Percentiles rank a stretch among this genome's conserved stretches.
phyloP scores from a whole-genome alignment of 1,284 basidiomycete species.

The Cryptococcus neoformans region DNA sequence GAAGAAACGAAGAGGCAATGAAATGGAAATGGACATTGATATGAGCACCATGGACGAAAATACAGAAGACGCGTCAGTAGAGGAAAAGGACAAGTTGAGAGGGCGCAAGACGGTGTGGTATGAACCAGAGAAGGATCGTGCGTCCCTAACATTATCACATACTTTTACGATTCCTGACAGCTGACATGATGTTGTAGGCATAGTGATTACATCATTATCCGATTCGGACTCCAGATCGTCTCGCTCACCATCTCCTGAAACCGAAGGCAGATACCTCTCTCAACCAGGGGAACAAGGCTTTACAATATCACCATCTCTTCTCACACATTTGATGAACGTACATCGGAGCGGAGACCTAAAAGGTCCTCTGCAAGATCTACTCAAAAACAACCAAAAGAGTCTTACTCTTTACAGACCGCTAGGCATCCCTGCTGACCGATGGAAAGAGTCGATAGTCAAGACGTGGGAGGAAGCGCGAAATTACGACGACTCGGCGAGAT shows the following conservation, averaged over 20 bases:
- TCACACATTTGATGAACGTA: constrained; percentile 41
- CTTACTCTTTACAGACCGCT: constrained; percentile 41
- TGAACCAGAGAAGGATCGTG: constrained; percentile 44
- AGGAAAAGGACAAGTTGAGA: neutral
- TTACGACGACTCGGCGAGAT: constrained; percentile 17
- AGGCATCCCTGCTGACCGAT: constrained; percentile 8
- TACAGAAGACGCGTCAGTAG: constrained; percentile 3
- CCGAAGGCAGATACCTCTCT: constrained; percentile 19
- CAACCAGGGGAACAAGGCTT: constrained; percentile 44
- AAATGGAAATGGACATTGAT: constrained; percentile 31
- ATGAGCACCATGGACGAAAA: constrained; percentile 3
- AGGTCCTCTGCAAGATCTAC: neutral
- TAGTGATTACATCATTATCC: constrained; percentile 39
- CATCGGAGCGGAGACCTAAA: constrained; percentile 22
- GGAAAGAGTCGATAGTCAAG: constrained; percentile 17
- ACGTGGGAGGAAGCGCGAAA: constrained; percentile 15
- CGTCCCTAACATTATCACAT: neutral
- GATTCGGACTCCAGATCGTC: constrained; percentile 24
- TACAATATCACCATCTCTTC: constrained; percentile 42
- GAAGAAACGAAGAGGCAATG: constrained; percentile 4
- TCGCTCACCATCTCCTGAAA: constrained; percentile 20
- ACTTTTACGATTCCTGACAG: neutral
- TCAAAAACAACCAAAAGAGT: constrained; percentile 16
- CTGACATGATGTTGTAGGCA: constrained; percentile 22
- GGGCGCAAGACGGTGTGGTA: constrained; percentile 30